phyloP scores from a whole-genome alignment of 108 stramenopile species.

The Cyclotella kingstonii region DNA sequence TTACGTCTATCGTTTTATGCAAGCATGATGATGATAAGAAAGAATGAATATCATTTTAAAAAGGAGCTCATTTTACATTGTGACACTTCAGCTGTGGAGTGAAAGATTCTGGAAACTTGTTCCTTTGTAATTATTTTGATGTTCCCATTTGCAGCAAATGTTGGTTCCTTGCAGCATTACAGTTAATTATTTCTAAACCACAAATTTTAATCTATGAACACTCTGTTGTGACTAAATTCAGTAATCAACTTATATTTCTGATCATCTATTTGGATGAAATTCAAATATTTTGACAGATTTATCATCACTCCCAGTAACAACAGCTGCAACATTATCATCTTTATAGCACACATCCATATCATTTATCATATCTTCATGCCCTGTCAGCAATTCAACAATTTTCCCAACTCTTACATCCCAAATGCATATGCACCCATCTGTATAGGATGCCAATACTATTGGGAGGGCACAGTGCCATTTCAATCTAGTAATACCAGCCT shows the following conservation, averaged over 20 bases:
- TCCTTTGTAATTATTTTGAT: no score
- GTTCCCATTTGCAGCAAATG: no score
- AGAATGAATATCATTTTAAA: no score
- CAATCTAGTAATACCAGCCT: conserved; percentile 69
- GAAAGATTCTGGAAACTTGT: no score
- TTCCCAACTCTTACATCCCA: conserved; percentile 92
- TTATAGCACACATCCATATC: conserved; percentile 59
- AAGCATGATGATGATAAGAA: no score
- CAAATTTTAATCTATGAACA: no score
- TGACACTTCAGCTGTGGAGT: no score
- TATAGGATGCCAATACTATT: conserved; percentile 65
- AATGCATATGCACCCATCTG: conserved; percentile 75
- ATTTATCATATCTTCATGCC: conserved; percentile 86
- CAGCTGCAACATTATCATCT: conserved; percentile 33
- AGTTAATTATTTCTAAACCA: no score
- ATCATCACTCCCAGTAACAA: conserved; percentile 84
- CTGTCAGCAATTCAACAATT: conserved; percentile 60
- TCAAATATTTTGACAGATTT: conserved; percentile 73
- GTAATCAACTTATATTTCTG: neutral
- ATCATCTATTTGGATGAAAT: conserved; percentile 2
- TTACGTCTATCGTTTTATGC: no score
- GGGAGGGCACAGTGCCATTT: conserved; percentile 82
- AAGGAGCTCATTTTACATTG: no score
- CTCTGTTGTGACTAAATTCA: neutral
- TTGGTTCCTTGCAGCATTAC: no score